Evolutionary conservation across 257 asterid genomes (phyloP).

Genomic region (Lycium ferocissimum): DNA sequence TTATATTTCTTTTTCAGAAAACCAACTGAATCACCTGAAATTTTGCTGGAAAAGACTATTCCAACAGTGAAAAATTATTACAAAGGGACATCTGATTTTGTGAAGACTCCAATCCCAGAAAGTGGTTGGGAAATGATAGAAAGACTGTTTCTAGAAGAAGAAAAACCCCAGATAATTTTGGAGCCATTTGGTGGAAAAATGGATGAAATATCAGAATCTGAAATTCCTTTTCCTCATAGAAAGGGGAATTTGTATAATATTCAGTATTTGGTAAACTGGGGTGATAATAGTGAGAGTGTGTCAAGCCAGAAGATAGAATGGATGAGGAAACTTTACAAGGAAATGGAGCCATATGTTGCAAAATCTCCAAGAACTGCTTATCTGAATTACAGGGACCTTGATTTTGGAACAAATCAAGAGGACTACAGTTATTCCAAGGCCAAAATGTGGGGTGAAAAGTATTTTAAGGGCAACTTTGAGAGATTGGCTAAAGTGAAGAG

Average conservation of each 20-base stretch:
- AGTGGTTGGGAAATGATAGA: background rate
- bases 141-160: background rate
- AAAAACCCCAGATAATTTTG: background rate
- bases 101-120: background rate
- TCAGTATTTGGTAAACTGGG: background rate
- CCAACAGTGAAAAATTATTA: background rate
- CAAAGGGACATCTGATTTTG: constrained; percentile 25
- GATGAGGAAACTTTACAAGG: background rate
- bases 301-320: constrained; percentile 22
- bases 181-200: background rate
- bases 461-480: constrained; percentile 20
- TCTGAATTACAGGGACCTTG: background rate
- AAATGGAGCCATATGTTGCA: constrained; percentile 23
- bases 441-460: constrained; percentile 25
- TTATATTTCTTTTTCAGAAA: background rate
- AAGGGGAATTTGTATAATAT: constrained; percentile 2
- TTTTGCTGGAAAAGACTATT: background rate
- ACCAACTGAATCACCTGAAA: background rate
- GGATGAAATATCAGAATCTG: background rate
- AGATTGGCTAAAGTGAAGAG: constrained; percentile 13
- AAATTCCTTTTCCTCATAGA: constrained; percentile 3
- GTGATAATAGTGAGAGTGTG: background rate
- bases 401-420: background rate
- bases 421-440: constrained; percentile 11
- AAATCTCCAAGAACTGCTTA: constrained; percentile 17